Evolutionary conservation across 768 basidiomycete species (phyloP).

Genomic region (Pisolithus sp.): DNA sequence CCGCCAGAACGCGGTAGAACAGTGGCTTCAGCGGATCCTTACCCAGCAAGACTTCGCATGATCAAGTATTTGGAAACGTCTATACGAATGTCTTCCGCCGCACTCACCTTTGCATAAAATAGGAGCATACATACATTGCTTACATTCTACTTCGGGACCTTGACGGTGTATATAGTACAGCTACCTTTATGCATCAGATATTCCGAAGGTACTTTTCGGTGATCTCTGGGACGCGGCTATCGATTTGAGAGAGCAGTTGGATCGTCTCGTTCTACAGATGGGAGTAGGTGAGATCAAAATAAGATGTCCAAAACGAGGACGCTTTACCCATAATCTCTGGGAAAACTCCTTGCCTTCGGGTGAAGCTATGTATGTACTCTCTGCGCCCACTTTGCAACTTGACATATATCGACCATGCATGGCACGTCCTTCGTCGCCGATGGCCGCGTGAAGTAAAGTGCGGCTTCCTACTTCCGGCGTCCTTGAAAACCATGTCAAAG

Average conservation of each 20-base stretch:
- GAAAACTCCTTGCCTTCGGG: conserved; percentile 26
- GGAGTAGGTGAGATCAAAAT: no score
- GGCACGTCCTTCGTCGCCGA: conserved; percentile 17
- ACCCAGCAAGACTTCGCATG: no score
- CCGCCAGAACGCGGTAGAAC: no score
- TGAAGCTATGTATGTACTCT: conserved; percentile 28
- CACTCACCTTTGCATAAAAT: no score
- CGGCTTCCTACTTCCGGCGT: conserved; percentile 31
- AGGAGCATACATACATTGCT: no score
- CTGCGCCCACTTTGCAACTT: conserved; percentile 20
- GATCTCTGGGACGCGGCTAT: conserved; percentile 3
- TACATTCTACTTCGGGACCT: no score
- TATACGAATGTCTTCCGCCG: no score
- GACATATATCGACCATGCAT: conserved; percentile 28
- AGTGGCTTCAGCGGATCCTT: no score
- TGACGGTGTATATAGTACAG: no score
- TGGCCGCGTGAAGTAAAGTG: conserved; percentile 28
- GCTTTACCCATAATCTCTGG: conserved; percentile 28
- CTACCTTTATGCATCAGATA: no score
- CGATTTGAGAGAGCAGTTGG: conserved; percentile 18
- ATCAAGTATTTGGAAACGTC: no score
- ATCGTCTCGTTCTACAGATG: conserved; percentile 22
- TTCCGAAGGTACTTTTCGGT: background rate
- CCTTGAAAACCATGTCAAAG: conserved; percentile 17
- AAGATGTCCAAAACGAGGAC: conserved; percentile 1